Percentiles rank a stretch among this genome's conserved stretches.
phyloP scores from a whole-genome alignment of 2,329 filamentous ascomycete species.

The Aspergillus piperis region DNA sequence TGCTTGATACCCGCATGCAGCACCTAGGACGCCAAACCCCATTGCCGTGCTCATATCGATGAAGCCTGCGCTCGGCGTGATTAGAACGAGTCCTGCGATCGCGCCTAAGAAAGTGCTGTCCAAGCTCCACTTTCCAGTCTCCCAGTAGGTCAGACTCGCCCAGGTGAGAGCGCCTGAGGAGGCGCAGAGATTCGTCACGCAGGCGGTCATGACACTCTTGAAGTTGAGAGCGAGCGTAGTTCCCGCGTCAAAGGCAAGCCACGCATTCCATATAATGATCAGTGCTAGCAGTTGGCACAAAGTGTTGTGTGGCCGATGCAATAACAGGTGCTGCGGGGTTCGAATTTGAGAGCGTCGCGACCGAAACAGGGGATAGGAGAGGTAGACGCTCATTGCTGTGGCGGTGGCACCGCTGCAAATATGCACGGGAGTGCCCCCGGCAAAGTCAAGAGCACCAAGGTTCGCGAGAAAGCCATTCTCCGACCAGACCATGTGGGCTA shows the following conservation, averaged over 20 bases:
- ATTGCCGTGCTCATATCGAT: constrained; percentile 54
- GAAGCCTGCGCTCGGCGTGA: constrained; percentile 53
- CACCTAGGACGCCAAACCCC: constrained; percentile 51
- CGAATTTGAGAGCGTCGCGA: constrained; percentile 47
- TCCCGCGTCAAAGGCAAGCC: constrained; percentile 55
- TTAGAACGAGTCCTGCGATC: constrained; percentile 56
- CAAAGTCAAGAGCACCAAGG: constrained; percentile 51
- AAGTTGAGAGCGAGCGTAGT: constrained; percentile 53
- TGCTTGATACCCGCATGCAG: constrained; percentile 53
- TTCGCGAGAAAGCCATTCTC: constrained; percentile 47
- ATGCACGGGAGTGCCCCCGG: constrained; percentile 48
- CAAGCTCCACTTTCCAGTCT: constrained; percentile 49
- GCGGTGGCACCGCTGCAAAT: constrained; percentile 50
- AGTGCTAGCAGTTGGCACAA: constrained; percentile 52
- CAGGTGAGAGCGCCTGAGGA: constrained; percentile 51
- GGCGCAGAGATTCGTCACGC: constrained; percentile 54
- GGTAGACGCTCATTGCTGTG: constrained; percentile 48
- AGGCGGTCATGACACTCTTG: constrained; percentile 53
- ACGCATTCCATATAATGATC: constrained; percentile 55
- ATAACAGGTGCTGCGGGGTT: constrained; percentile 50
- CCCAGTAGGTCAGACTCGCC: constrained; percentile 49
- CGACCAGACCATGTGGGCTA: constrained; percentile 54
- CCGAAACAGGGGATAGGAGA: constrained; percentile 53
- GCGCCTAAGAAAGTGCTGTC: constrained; percentile 56
- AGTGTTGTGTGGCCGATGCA: constrained; percentile 53